These are phyloP conservation scores for Sporobolomyces phaffii DNA, from an alignment of 768 basidiomycete species.

Conservation along the genomic window DNA sequence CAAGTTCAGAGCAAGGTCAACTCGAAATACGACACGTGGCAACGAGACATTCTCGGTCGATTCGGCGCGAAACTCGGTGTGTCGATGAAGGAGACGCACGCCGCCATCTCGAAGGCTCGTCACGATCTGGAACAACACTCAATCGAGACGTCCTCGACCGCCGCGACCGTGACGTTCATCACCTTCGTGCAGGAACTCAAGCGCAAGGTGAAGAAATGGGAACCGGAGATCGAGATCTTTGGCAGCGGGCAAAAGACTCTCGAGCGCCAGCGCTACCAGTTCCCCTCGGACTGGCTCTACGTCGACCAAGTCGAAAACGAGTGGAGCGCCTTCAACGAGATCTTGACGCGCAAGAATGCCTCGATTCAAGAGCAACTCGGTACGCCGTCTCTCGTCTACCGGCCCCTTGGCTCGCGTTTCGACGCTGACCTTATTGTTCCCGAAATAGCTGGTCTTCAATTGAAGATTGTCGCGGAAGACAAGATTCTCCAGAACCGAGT, in stretches of 20 bases:
- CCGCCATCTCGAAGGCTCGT: constrained; percentile 81
- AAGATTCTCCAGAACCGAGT: constrained; percentile 96
- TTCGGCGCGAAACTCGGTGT: constrained; percentile 90
- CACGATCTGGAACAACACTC: constrained; percentile 94
- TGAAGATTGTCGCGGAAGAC: constrained; percentile 99
- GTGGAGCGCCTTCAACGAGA: constrained; percentile 98
- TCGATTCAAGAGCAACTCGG: constrained; percentile 97
- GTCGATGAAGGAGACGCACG: constrained; percentile 97
- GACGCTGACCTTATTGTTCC: too few species aligned
- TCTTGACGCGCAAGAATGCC: constrained; percentile 93
- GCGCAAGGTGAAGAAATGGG: constrained; percentile 93
- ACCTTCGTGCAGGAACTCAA: constrained; percentile 99
- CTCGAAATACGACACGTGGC: constrained; percentile 98
- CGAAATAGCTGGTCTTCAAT: constrained; percentile 89
- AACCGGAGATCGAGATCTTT: constrained; percentile 89
- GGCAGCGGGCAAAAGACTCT: constrained; percentile 93
- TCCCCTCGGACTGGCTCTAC: constrained; percentile 95
- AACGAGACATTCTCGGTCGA: constrained; percentile 82
- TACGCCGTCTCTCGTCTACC: constrained; percentile 44
- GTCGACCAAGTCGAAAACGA: constrained; percentile 95
- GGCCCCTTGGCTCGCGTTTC: background rate
- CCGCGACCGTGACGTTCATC: constrained; percentile 96
- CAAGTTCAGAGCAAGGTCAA: constrained; percentile 96
- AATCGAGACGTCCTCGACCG: constrained; percentile 88
- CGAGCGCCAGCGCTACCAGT: constrained; percentile 93